Evolutionary conservation across 2,329 filamentous ascomycete species (phyloP).

Genomic region (Colletotrichum truncatum): DNA sequence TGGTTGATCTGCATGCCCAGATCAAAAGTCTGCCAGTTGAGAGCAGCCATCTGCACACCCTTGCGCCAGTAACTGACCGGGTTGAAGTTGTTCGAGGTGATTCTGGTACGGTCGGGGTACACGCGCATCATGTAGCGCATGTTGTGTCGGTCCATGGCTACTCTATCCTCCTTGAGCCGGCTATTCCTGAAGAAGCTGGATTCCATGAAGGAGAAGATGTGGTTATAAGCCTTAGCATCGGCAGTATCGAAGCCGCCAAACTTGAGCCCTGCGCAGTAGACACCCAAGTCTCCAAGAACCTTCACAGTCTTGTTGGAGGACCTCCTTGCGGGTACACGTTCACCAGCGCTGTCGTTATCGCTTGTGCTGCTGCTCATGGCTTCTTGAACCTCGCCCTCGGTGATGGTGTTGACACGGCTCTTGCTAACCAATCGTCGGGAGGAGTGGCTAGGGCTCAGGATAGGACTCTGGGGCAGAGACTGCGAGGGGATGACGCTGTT

Average conservation of each 20-base stretch:
- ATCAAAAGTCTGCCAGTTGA: conserved; percentile 99
- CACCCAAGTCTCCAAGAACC: conserved; percentile 84
- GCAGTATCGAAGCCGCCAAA: conserved; percentile 82
- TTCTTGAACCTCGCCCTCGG: conserved; percentile 65
- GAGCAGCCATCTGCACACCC: conserved; percentile 95
- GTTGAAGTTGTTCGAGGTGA: conserved; percentile 93
- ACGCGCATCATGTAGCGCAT: conserved; percentile 92
- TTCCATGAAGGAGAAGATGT: conserved; percentile 96
- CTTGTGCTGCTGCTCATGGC: conserved; percentile 72
- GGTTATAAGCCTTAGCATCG: conserved; percentile 88
- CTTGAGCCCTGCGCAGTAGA: conserved; percentile 79
- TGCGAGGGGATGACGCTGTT: conserved; percentile 60
- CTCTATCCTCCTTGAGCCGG: conserved; percentile 78
- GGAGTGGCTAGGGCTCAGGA: conserved; percentile 61
- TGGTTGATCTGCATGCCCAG: conserved; percentile 95
- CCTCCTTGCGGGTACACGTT: conserved; percentile 64
- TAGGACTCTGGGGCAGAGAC: conserved; percentile 63
- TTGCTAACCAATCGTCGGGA: conserved; percentile 58
- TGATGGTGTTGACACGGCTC: conserved; percentile 66
- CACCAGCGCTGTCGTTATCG: conserved; percentile 78
- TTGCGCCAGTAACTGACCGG: conserved; percentile 93
- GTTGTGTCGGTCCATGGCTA: conserved; percentile 87
- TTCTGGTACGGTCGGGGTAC: conserved; percentile 84
- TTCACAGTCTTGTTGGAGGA: conserved; percentile 87
- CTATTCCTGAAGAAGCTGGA: conserved; percentile 85